Evolutionary conservation across 1,139 yeast species (phyloP), one percentile per base, ranked within the genome.

Genomic region (Diutina mesorugosa): DNA sequence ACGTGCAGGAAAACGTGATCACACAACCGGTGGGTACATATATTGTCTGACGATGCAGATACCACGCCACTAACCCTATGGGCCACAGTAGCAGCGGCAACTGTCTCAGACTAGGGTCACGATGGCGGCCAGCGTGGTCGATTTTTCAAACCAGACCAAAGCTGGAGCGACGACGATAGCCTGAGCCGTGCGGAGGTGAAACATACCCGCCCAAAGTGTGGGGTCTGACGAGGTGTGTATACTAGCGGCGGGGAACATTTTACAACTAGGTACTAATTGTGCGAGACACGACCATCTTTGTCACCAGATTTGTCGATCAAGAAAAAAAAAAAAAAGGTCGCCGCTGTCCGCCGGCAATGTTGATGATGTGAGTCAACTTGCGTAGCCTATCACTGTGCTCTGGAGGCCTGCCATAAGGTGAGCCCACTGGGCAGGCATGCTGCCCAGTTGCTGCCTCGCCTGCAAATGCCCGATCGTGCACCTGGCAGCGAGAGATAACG

Each of bases 1-100:
- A 46, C 21, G n/a, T 50, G 29, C 45, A 50, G 41, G 53, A 50
- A 18, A 32, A 28, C 45, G 45, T 50, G 53, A 50, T 50, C 53
- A 50, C 47, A n/a, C 26, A 45, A 35, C 41, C 41, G 41, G 14
- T 35, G 41, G 41, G 14, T 35, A 35, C 41, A 35, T 35, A 35
- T 12, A 35, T 35, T 35, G 41, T 35, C 41, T 35, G 41, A 35
- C 41, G 41, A 35, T 35, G 41, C 41, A 35, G 41, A 35, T 35
- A 35, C 41, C 41, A 35, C 41, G 41, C 41, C 41, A 35, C 41
- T 35, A 35, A 35, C 41, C 41, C n/a, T 35, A 35, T 21, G 14
- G 41, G 41, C 41, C 41, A 35, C 41, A 35, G 41, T 35, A n/a
- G 41, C 5, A 2, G 6, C n/a, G 16, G 41, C n/a, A 35, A 16